Conservation (phyloP, 2,329 filamentous ascomycete species). For the Fusarium domesticum region DNA sequence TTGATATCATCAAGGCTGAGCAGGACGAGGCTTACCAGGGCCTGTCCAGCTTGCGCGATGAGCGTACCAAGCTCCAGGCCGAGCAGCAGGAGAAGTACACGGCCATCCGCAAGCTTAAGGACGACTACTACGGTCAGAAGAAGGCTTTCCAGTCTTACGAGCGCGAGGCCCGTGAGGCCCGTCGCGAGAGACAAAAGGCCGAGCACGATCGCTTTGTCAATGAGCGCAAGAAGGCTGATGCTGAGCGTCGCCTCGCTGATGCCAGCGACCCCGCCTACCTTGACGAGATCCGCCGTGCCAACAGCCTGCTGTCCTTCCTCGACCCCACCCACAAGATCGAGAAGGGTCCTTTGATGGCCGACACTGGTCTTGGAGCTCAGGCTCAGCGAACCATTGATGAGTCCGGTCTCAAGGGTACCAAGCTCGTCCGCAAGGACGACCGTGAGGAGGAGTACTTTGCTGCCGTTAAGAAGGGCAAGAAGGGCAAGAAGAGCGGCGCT, state of each 20-base stretch:
- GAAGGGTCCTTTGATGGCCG: conserved; percentile 61
- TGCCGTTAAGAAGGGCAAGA: conserved; percentile 82
- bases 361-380: conserved; percentile 73
- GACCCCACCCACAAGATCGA: conserved; percentile 70
- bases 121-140: conserved; percentile 78
- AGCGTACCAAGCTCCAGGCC: conserved; percentile 77
- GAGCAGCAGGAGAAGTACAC: conserved; percentile 85
- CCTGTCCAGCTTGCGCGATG: conserved; percentile 78
- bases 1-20: conserved; percentile 86
- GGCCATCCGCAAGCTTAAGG: conserved; percentile 82
- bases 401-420: conserved; percentile 79
- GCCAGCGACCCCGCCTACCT: conserved; percentile 84
- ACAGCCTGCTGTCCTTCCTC: conserved; percentile 86
- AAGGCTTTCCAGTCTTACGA: conserved; percentile 83
- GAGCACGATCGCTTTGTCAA: conserved; percentile 73
- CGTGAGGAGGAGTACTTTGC: conserved; percentile 83
- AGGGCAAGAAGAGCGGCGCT: conserved; percentile 64
- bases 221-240: conserved; percentile 72
- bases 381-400: conserved; percentile 81
- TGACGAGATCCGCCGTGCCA: conserved; percentile 86
- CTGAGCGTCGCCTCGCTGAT: conserved; percentile 73
- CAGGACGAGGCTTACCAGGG: conserved; percentile 90
- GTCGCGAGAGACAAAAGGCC: conserved; percentile 72
- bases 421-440: conserved; percentile 80
- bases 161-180: conserved; percentile 73